Evolutionary conservation across 495 filamentous ascomycete species (phyloP), one percentile per base, ranked within the genome.

Genomic region (Hypoxylon fragiforme): DNA sequence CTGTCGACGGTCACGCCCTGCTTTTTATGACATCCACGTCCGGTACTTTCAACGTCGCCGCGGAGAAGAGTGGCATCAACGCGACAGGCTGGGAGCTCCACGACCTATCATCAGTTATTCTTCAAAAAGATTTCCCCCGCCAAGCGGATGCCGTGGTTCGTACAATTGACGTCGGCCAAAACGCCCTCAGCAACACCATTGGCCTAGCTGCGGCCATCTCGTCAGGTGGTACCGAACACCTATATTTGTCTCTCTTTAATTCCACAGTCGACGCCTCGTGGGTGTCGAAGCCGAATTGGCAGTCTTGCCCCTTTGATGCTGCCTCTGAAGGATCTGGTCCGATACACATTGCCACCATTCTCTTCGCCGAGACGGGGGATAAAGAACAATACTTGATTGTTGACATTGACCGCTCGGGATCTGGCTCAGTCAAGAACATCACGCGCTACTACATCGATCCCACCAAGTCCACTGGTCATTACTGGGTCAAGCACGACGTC

Each of bases 91-190:
- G 46, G 46, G 35, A 26, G 3, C 13, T 34, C 2, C n/a, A 9
- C 13, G 46, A 50, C 36, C 12, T 50, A 2, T 50, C 46, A 14
- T 50, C 46, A 8, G n/a, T n/a, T n/a, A n/a, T n/a, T n/a, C n/a
- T n/a, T n/a, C n/a, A n/a, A n/a, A n/a, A n/a, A n/a, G n/a, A n/a
- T n/a, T n/a, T n/a, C n/a, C n/a, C n/a, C n/a, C n/a, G n/a, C n/a
- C n/a, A n/a, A n/a, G n/a, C n/a, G n/a, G n/a, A n/a, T n/a, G n/a
- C n/a, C n/a, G n/a, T n/a, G n/a, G n/a, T n/a, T n/a, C n/a, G n/a
- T n/a, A n/a, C n/a, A n/a, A n/a, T n/a, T n/a, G n/a, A n/a, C n/a
- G n/a, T n/a, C n/a, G n/a, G n/a, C n/a, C n/a, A n/a, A n/a, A n/a
- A n/a, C n/a, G n/a, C n/a, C n/a, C n/a, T n/a, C n/a, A n/a, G n/a